Evolutionary conservation across 108 stramenopile species (phyloP).

Genomic region (Skeletonema menzelii): DNA sequence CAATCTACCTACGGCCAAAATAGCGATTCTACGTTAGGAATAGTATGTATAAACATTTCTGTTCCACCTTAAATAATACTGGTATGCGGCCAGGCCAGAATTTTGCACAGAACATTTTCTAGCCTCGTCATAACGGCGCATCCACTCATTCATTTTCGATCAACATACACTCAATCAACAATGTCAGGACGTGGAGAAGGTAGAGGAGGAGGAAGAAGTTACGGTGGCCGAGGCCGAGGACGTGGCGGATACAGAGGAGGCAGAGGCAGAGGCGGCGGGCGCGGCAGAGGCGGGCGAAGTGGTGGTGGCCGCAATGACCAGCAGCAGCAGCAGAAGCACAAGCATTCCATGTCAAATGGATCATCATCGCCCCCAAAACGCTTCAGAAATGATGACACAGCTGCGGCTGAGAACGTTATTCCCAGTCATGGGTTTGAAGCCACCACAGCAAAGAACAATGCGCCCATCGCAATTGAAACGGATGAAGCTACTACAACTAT

Average conservation of each 20-base stretch:
- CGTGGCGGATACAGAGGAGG: conserved; percentile 7
- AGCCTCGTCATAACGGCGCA: too few species aligned
- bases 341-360: background rate
- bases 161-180: background rate
- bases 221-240: background rate
- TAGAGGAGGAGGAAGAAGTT: background rate
- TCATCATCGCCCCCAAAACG: background rate
- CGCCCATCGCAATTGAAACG: background rate
- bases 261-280: conserved; percentile 9
- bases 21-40: too few species aligned
- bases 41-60: too few species aligned
- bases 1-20: too few species aligned
- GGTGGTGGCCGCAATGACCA: background rate
- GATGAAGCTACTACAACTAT: background rate
- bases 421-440: background rate
- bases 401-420: background rate
- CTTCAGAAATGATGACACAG: background rate
- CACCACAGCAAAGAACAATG: background rate
- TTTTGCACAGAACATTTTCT: too few species aligned
- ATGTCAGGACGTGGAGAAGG: background rate
- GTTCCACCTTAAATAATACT: too few species aligned
- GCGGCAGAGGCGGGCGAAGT: background rate
- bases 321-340: background rate
- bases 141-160: too few species aligned
- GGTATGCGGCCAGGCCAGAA: too few species aligned